Percentiles rank a stretch among this genome's conserved stretches.
Conservation (phyloP, 1,284 basidiomycete species). For the Ustilago trichophora region DNA sequence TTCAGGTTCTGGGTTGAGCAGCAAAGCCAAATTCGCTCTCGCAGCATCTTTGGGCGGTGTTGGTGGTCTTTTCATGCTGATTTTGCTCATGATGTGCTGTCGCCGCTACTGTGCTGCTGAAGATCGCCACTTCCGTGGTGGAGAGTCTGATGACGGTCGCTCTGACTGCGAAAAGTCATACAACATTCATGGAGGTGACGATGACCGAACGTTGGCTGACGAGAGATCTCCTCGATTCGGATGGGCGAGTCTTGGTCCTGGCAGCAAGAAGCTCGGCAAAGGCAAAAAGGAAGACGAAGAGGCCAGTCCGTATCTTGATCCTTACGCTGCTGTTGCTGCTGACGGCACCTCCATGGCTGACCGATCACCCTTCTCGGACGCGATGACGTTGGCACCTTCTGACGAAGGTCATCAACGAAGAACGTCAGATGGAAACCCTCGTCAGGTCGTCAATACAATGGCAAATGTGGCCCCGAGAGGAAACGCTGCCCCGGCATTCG, state of each 20-base stretch:
- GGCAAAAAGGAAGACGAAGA: conserved; percentile 23
- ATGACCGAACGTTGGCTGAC: conserved; percentile 50
- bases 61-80: conserved; percentile 48
- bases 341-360: conserved; percentile 1
- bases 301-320: conserved; percentile 44
- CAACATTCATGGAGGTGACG: conserved; percentile 15
- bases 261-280: conserved; percentile 22
- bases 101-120: conserved; percentile 49
- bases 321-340: conserved; percentile 5
- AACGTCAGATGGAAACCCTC: conserved; percentile 3
- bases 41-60: conserved; percentile 48
- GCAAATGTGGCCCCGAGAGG: conserved; percentile 6
- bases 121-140: conserved; percentile 37
- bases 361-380: conserved; percentile 38
- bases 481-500: not conserved
- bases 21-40: conserved; percentile 45
- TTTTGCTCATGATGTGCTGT: conserved; percentile 54
- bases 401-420: conserved; percentile 19
- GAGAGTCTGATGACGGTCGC: conserved; percentile 11
- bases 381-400: conserved; percentile 35
- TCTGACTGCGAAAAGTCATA: conserved; percentile 31
- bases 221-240: conserved; percentile 35
- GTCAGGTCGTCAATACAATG: conserved; percentile 16
- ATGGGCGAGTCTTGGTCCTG: conserved; percentile 20
- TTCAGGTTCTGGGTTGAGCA: conserved; percentile 23